A percentile compares a stretch with the other conserved stretches of the same genome.
These are phyloP conservation scores for Venturia carpophila DNA, from an alignment of 2,329 filamentous ascomycete genomes.

Conservation along the genomic window DNA sequence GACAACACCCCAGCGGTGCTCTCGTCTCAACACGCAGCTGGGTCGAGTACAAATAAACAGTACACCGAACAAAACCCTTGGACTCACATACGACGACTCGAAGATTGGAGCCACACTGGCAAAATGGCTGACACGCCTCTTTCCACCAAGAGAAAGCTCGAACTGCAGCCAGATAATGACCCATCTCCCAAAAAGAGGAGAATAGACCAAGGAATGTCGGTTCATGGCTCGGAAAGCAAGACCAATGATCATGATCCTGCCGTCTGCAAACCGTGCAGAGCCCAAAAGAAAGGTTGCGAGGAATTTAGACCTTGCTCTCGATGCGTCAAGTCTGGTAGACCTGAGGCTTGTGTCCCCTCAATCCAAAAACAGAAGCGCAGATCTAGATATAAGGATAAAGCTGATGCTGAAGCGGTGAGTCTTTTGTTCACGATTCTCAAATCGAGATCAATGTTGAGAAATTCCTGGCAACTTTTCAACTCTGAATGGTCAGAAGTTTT, in stretches of 20 bases:
- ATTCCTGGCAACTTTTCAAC: too few species aligned
- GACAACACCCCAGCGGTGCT: not conserved
- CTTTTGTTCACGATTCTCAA: too few species aligned
- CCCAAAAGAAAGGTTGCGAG: conserved; percentile 2
- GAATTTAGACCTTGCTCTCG: conserved; percentile 4
- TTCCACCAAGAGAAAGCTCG: not conserved
- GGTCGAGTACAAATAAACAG: not conserved
- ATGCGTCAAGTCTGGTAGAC: not conserved
- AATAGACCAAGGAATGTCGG: not conserved
- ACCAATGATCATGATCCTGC: not conserved
- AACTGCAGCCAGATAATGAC: not conserved
- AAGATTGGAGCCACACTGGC: not conserved
- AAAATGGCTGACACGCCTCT: not conserved
- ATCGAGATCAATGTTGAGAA: too few species aligned
- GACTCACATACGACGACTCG: not conserved
- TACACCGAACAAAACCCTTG: not conserved
- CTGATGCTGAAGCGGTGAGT: not conserved
- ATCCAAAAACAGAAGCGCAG: not conserved
- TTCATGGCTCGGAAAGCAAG: not conserved
- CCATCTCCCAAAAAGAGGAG: not conserved
- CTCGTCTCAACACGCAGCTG: not conserved
- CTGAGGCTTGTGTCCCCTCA: not conserved
- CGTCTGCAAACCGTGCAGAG: conserved; percentile 3
- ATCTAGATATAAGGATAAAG: not conserved
- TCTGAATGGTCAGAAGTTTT: too few species aligned